These are phyloP conservation scores for Evernia prunastri DNA, from an alignment of 495 filamentous ascomycete species.

Conservation along the genomic window DNA sequence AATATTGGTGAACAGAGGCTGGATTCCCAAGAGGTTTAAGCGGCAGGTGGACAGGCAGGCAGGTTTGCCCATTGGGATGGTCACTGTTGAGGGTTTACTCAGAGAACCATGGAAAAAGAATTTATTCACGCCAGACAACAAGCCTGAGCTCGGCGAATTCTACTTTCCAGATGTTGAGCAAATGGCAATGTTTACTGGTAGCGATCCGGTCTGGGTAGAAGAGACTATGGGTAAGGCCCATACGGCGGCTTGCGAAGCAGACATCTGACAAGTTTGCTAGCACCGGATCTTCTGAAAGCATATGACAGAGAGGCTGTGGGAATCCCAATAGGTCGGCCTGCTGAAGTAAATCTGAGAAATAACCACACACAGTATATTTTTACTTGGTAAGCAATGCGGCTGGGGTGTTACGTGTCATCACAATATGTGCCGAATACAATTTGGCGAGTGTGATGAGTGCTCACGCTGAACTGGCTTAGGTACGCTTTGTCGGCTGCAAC, in stretches of 20 bases:
- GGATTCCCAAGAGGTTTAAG: slow-evolving; percentile 69
- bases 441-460: background rate
- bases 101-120: slow-evolving; percentile 93
- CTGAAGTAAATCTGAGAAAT: slow-evolving; percentile 90
- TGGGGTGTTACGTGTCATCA: background rate
- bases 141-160: slow-evolving; percentile 73
- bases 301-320: slow-evolving; percentile 69
- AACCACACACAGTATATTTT: slow-evolving; percentile 98
- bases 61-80: slow-evolving; percentile 56
- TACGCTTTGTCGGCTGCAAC: slow-evolving; percentile 83
- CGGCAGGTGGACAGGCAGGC: slow-evolving; percentile 54
- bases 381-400: slow-evolving; percentile 69
- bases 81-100: slow-evolving; percentile 76
- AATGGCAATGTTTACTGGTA: slow-evolving; percentile 83
- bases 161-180: slow-evolving; percentile 91
- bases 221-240: slow-evolving; percentile 73
- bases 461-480: slow-evolving; percentile 44
- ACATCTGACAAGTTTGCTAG: slow-evolving; percentile 38
- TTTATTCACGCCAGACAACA: slow-evolving; percentile 88
- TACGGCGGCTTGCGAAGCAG: slow-evolving; percentile 14
- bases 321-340: slow-evolving; percentile 84
- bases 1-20: slow-evolving; percentile 81
- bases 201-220: slow-evolving; percentile 90
- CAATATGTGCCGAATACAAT: background rate
- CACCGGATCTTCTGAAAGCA: slow-evolving; percentile 65